phyloP scores from a whole-genome alignment of 345 rosid species.

The Brassica rapa region DNA sequence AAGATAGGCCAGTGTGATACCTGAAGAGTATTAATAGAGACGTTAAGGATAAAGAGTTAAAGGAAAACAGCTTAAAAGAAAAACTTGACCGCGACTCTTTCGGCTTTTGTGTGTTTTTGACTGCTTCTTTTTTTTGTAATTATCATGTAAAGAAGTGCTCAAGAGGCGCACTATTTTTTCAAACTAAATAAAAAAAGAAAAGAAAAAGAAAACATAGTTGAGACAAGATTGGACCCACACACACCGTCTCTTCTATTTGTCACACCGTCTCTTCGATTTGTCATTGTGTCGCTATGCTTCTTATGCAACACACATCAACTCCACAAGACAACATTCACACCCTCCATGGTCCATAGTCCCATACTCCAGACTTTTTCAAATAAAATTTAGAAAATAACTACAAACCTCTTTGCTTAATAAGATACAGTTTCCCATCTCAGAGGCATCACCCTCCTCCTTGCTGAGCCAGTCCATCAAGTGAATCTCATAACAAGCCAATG shows the following conservation, averaged over 20 bases:
- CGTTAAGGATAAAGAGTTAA: slow-evolving; percentile 11
- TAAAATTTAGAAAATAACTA: background rate
- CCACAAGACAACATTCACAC: background rate
- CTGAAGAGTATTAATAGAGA: slow-evolving; percentile 13
- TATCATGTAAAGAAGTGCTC: slow-evolving; percentile 2
- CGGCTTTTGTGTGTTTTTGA: slow-evolving; percentile 2
- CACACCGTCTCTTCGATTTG: background rate
- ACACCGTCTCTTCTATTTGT: background rate
- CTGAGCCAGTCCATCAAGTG: background rate
- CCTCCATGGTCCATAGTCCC: background rate
- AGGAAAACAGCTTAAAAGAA: background rate
- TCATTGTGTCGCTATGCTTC: background rate
- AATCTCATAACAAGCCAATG: background rate
- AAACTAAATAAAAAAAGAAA: background rate
- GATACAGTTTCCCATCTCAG: background rate
- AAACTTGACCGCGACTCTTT: background rate
- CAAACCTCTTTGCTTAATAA: slow-evolving; percentile 2
- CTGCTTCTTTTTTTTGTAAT: background rate
- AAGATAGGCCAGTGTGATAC: slow-evolving; percentile 4
- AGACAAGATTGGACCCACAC: slow-evolving; percentile 31
- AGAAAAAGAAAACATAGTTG: background rate
- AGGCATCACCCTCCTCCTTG: background rate
- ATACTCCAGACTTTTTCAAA: background rate
- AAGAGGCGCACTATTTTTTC: slow-evolving; percentile 9
- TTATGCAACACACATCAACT: background rate